Percentiles rank a stretch among this genome's conserved stretches.
phyloP scores from a whole-genome alignment of 2,329 filamentous ascomycete genomes.

The Sporothrix dimorphospora region DNA sequence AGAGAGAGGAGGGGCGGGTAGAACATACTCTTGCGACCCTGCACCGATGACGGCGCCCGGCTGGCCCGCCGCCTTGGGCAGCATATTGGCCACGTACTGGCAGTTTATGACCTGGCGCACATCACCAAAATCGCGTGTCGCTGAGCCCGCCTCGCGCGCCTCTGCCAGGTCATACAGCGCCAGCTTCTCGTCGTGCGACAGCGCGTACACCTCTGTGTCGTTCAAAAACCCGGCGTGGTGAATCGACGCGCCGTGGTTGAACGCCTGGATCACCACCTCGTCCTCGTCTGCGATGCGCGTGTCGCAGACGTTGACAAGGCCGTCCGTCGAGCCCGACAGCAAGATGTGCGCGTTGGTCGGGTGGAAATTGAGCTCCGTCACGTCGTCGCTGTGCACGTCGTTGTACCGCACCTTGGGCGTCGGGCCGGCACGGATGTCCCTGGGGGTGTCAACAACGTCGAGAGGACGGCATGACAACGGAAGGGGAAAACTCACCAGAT shows the following conservation, averaged over 20 bases:
- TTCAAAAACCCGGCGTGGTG: constrained; percentile 75
- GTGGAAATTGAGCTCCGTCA: constrained; percentile 67
- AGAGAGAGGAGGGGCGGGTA: constrained; percentile 36
- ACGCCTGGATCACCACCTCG: constrained; percentile 74
- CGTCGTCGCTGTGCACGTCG: constrained; percentile 69
- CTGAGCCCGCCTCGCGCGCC: constrained; percentile 61
- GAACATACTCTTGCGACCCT: constrained; percentile 67
- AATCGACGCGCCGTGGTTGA: constrained; percentile 76
- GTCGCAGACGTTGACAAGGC: constrained; percentile 77
- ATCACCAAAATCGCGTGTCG: constrained; percentile 66
- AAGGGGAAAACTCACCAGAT: constrained; percentile 54
- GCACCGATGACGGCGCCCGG: constrained; percentile 64
- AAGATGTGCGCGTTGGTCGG: constrained; percentile 63
- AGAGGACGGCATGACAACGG: neutral
- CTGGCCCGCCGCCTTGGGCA: constrained; percentile 57
- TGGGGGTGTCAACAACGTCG: constrained; percentile 38
- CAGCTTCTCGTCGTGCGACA: constrained; percentile 79
- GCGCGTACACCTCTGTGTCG: constrained; percentile 66
- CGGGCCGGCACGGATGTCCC: constrained; percentile 60
- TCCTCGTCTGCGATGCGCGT: constrained; percentile 72
- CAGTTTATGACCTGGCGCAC: constrained; percentile 66
- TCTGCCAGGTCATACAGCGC: constrained; percentile 73
- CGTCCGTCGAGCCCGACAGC: constrained; percentile 78
- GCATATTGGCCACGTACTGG: constrained; percentile 73
- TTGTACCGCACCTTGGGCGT: constrained; percentile 58